Base-by-base conservation (phyloP, 768 basidiomycete genomes). In the Lactarius sanguifluus region DNA sequence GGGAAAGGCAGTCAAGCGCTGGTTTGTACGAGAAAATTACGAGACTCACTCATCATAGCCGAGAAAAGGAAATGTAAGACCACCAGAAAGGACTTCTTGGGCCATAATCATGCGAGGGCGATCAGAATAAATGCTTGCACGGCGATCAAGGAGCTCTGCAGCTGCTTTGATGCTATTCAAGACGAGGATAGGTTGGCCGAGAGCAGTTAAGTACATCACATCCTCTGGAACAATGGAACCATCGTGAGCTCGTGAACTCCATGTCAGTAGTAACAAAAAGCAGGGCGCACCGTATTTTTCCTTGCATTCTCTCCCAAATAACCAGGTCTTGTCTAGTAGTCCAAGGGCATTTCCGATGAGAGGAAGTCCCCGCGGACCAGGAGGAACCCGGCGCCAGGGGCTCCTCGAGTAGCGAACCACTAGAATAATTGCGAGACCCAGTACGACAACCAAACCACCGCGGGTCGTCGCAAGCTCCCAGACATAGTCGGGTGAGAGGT, bases 41-140 rank as follows among this genome's bases (percentile, higher is more conserved):
- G 28, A 30, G 15, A 32, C 32, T 28, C 54, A 76, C 74, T 62
- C 25, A 57, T 75, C 69, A 57, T 73, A 66, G 4, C 64, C 61
- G n/a, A 62, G 52, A 57, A 79, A 73, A 6, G 67, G 70, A n/a
- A 79, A 50, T 9, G 71, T 41, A 32, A 74, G 61, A 3, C 76
- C 74, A 13, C 77, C 73, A 3, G 75, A 74, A 40, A 78, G 63
- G 52, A 76, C 62, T 36, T 79, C 76, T 20, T 64, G 66, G 2
- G 69, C 73, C 20, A 78, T 72, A 36, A 77, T 47, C 45, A 47
- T 8, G 45, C n/a, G 45, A 12, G 45, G 45, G n/a, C 45, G 45
- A 23, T 9, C n/a, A 23, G 45, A 47, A 47, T 47, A 47, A 23
- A 47, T 47, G 45, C 1, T 23, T 12, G 45, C 9, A 23, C 45